Percentiles rank a stretch among this genome's conserved stretches.
These are phyloP conservation scores for Xylaria scruposa DNA, from an alignment of 495 filamentous ascomycete species.

Conservation along the genomic window DNA sequence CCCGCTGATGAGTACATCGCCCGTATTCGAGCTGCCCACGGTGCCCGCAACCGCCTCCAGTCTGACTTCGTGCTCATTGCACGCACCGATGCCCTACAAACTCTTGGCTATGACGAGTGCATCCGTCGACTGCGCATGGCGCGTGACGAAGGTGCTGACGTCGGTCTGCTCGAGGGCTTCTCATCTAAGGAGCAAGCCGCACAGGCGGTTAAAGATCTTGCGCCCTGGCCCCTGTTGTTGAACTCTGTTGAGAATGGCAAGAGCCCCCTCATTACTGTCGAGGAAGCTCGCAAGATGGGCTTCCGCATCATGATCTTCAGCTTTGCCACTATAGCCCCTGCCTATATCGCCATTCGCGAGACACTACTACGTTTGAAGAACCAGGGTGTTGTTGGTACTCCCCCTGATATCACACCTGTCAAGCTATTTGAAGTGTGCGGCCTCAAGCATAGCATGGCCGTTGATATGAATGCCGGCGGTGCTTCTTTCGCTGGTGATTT, in stretches of 20 bases:
- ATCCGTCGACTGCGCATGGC: slow-evolving; percentile 50
- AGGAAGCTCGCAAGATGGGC: slow-evolving; percentile 66
- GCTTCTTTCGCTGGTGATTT: slow-evolving; percentile 32
- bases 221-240: slow-evolving; percentile 64
- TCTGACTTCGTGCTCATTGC: slow-evolving; percentile 69
- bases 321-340: slow-evolving; percentile 58
- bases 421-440: slow-evolving; percentile 59
- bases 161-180: slow-evolving; percentile 69
- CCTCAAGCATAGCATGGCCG: slow-evolving; percentile 61
- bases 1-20: slow-evolving; percentile 58
- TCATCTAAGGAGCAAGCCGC: slow-evolving; percentile 61
- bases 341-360: slow-evolving; percentile 59
- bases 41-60: slow-evolving; percentile 47
- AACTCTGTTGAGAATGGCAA: slow-evolving; percentile 71
- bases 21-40: slow-evolving; percentile 61
- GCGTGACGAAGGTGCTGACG: slow-evolving; percentile 65
- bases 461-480: slow-evolving; percentile 64
- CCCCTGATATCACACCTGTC: slow-evolving; percentile 48
- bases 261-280: slow-evolving; percentile 61
- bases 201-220: slow-evolving; percentile 60
- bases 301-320: slow-evolving; percentile 70
- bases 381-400: slow-evolving; percentile 56
- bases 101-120: slow-evolving; percentile 63
- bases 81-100: slow-evolving; percentile 67
- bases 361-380: slow-evolving; percentile 54